Percentiles rank a stretch among this genome's conserved stretches.
Conservation (phyloP, 345 rosid species). For the Hibiscus trionum region DNA sequence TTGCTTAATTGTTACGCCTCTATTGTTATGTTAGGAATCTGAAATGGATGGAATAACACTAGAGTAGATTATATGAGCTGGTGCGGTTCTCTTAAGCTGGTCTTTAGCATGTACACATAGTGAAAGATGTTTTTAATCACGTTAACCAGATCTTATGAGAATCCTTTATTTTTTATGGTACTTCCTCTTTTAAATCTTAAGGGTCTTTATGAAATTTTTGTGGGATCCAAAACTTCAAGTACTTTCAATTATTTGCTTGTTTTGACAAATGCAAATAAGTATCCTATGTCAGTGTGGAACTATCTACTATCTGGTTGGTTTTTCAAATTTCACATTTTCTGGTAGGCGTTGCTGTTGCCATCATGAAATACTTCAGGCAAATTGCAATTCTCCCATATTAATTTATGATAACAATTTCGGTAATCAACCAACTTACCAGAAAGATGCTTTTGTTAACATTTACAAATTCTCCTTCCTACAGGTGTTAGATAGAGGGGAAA, state of each 20-base stretch:
- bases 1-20: neutral
- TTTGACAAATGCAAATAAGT: neutral
- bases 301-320: neutral
- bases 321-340: neutral
- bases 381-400: neutral
- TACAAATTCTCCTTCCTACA: slow-evolving; percentile 13
- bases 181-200: neutral
- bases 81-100: neutral
- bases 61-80: neutral
- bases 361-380: neutral
- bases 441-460: neutral
- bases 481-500: slow-evolving; percentile 99
- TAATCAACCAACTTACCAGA: neutral
- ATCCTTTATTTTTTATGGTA: neutral
- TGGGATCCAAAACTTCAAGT: neutral
- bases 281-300: neutral
- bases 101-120: neutral
- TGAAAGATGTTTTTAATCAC: neutral
- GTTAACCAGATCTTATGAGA: neutral
- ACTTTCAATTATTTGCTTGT: neutral
- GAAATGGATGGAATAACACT: slow-evolving; percentile 1
- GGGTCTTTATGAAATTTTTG: neutral
- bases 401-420: neutral
- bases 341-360: neutral
- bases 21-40: neutral